Base-by-base conservation (phyloP, 1,284 basidiomycete genomes). In the Cryptococcus sp. region DNA sequence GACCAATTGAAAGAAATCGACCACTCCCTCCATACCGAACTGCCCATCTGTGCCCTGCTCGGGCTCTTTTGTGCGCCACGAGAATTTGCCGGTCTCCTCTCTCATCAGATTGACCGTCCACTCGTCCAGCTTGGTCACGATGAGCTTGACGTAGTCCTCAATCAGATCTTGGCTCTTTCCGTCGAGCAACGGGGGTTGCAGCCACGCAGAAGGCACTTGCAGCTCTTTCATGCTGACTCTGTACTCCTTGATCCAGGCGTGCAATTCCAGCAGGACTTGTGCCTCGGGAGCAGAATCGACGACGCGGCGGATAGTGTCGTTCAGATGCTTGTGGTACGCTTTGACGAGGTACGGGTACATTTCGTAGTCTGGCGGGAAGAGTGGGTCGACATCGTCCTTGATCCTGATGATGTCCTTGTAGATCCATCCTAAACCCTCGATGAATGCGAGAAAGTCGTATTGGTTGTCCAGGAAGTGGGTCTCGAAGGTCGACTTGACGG, bases 1-100 rank as follows among this genome's bases (percentile, higher is more conserved):
- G 70, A 99, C 89, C 88, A 96, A 95, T 80, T 96, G 90, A 84
- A 98, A 99, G 66, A 99, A 84, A 71, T 98, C 96, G 59, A 94
- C 86, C 16, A 93, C 89, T 27, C 93, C 93, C 72, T 97, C 90
- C 70, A 89, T 89, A 16, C 91, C 90, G 74, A 97, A 98, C 65
- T 90, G 82, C 7, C 92, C 92, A 63, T 98, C 93, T 47, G 85
- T 85, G 68, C 93, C 90, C 50, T 90, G 80, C 73, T 98, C 94
- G 1, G 94, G 96, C 23, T 91, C 90, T 65, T 89, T 87, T 52
- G 87, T 84, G 25, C 96, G 86, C 53, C 86, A 84, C 10, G 85
- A 86, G 80, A 99, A 99, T 59, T 92, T 90, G 25, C 85, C 83
- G 44, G 90, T 82, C 76, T 99, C 96, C 35, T 91, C 90, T 73